Evolutionary conservation across 805 yeast genomes (phyloP).

Genomic region (Pichia paraexigua): DNA sequence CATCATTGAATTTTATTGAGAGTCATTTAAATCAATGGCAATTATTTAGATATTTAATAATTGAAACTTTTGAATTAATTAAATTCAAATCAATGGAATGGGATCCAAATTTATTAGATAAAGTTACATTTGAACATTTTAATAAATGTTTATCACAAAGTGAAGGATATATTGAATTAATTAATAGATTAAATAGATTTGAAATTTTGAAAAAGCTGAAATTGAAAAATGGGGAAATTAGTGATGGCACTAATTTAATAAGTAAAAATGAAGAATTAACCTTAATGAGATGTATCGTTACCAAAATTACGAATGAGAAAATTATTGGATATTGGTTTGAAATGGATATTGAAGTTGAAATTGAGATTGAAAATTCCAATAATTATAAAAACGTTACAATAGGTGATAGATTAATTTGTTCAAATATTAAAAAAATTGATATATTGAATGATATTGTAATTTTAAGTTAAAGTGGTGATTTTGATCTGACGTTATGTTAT

Average conservation of each 20-base stretch:
- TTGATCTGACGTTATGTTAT: no score
- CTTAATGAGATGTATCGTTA: constrained; percentile 37
- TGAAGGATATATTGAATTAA: constrained; percentile 18
- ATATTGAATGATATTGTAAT: constrained; percentile 17
- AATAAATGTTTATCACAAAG: constrained; percentile 7
- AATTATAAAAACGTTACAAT: constrained; percentile 10
- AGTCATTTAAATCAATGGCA: constrained; percentile 25
- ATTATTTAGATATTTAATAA: constrained; percentile 24
- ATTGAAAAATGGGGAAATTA: constrained; percentile 1
- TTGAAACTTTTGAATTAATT: constrained; percentile 5
- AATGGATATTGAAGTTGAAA: constrained; percentile 39
- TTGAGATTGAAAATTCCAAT: constrained; percentile 18
- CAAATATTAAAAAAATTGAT: constrained; percentile 36
- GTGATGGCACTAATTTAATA: constrained; percentile 8
- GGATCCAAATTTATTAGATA: constrained; percentile 6
- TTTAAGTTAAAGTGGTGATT: background rate
- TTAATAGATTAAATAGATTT: constrained; percentile 12
- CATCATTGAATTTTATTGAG: constrained; percentile 20
- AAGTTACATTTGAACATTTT: constrained; percentile 6
- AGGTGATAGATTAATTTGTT: constrained; percentile 42
- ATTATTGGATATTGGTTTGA: constrained; percentile 41
- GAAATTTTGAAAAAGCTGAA: background rate
- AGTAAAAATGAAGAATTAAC: constrained; percentile 2
- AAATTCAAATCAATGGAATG: background rate
- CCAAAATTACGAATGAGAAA: constrained; percentile 24